Evolutionary conservation across 2,329 filamentous ascomycete species (phyloP).

Genomic region (Colletotrichum sp.): DNA sequence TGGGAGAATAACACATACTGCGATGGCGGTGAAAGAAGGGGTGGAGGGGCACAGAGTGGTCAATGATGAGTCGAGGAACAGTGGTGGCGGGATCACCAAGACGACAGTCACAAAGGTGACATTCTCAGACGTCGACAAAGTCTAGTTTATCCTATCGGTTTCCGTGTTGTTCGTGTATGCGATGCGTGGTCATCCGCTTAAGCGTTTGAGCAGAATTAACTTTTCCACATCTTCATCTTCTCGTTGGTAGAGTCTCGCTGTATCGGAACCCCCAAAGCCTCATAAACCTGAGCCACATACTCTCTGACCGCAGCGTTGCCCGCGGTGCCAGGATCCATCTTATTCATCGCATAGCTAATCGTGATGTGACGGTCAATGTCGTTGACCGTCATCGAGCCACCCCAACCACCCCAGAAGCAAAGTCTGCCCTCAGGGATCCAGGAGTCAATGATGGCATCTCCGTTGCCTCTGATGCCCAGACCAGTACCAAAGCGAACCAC

Average conservation of each 20-base stretch:
- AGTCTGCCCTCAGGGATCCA: slow-evolving; percentile 36
- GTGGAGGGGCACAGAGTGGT: slow-evolving; percentile 9
- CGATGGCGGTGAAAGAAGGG: slow-evolving; percentile 27
- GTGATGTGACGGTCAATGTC: slow-evolving; percentile 46
- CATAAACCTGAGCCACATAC: slow-evolving; percentile 9
- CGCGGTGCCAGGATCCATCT: slow-evolving; percentile 31
- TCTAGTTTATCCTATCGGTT: background rate
- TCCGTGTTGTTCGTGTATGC: background rate
- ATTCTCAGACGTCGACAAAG: background rate
- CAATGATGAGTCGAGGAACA: background rate
- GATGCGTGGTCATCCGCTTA: too few relatives aligned
- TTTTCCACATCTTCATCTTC: background rate
- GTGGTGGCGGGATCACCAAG: slow-evolving; percentile 28
- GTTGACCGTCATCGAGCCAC: slow-evolving; percentile 47
- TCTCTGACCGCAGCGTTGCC: background rate
- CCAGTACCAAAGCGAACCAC: slow-evolving; percentile 47
- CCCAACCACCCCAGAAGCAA: slow-evolving; percentile 49
- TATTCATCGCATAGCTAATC: slow-evolving; percentile 51
- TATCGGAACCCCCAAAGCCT: background rate
- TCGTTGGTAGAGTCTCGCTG: background rate
- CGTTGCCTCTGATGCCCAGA: slow-evolving; percentile 36
- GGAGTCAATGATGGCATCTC: slow-evolving; percentile 24
- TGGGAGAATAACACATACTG: slow-evolving; percentile 19
- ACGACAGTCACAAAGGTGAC: slow-evolving; percentile 31
- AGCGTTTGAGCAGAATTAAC: too few relatives aligned